Evolutionary conservation across 129 eudicot species (phyloP).

Genomic region (Ambrosia artemisiifolia): DNA sequence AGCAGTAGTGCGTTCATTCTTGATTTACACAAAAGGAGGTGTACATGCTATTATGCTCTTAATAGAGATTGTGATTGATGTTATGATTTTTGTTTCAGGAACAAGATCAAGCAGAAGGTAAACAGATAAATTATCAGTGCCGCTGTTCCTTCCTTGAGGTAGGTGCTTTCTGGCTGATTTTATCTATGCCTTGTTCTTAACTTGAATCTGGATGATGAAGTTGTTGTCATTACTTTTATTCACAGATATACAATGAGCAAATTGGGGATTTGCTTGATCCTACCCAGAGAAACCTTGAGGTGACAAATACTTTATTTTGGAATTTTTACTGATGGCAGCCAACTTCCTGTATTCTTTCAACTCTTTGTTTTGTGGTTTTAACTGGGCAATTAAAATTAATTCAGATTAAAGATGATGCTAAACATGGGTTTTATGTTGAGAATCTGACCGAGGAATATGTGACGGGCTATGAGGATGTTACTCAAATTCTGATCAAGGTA

Average conservation of each 20-base stretch:
- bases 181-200: constrained; percentile 2
- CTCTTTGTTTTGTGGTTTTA: constrained; percentile 20
- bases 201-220: neutral
- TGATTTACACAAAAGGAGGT: constrained; percentile 3
- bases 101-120: constrained; percentile 57
- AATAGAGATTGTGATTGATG: neutral
- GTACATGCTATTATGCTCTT: neutral
- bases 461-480: constrained; percentile 68
- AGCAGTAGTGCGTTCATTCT: constrained; percentile 17
- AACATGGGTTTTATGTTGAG: constrained; percentile 83
- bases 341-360: neutral
- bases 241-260: constrained; percentile 84
- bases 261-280: constrained; percentile 96
- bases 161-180: constrained; percentile 9
- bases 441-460: constrained; percentile 89
- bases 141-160: constrained; percentile 99
- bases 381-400: constrained; percentile 4
- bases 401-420: constrained; percentile 88
- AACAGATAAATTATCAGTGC: constrained; percentile 74
- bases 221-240: neutral
- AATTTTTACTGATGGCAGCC: neutral
- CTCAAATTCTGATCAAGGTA: constrained; percentile 91
- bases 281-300: constrained; percentile 80
- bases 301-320: constrained; percentile 12
- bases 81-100: constrained; percentile 40